Evolutionary conservation across 2,329 filamentous ascomycete species (phyloP), one percentile per base, ranked within the genome.

Genomic region (Talaromyces sp.): DNA sequence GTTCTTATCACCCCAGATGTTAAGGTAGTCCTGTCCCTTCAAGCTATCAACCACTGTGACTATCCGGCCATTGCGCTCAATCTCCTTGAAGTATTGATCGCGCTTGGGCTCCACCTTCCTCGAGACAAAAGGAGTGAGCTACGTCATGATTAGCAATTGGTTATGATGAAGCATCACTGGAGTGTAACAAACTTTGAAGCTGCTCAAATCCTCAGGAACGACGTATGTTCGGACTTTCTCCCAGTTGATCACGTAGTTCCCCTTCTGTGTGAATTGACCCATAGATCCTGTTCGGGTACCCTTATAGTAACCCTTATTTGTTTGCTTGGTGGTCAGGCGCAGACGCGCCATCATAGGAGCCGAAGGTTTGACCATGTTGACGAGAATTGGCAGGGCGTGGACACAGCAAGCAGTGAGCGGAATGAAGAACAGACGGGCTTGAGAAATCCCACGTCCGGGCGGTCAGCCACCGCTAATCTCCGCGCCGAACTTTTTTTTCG

Each of bases 281-380:
- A 95, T 91, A 37, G 89, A 86, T 1, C 94, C 94, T 1, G 91
- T 88, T 42, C 92, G 83, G 66, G 89, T 97, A 70, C 94, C 94
- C 82, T 97, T 97, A 85, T 99, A 99, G 84, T 87, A 99, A 63
- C 92, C 93, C 70, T 91, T 90, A 72, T 88, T 89, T 71, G 93
- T 87, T 75, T 94, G 87, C 77, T 99, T 99, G 63, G 93, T 96
- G 11, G 90, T 97, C 68, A 99, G 84, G 69, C 93, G 91, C 74
- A 91, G 83, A 52, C 84, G 82, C 70, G 85, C 80, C 64, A 82
- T 81, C 66, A 96, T 86, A 30, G 73, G 68, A 49, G 70, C 64
- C 35, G 76, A 72, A 32, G 76, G 73, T 60, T 74, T 76, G 56
- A 78, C 73, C 72, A 76, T 75, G 39, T 55, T 68, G 55, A 43